Base-by-base conservation (phyloP, 306 rosid species). In the Pterocarpus santalinus region DNA sequence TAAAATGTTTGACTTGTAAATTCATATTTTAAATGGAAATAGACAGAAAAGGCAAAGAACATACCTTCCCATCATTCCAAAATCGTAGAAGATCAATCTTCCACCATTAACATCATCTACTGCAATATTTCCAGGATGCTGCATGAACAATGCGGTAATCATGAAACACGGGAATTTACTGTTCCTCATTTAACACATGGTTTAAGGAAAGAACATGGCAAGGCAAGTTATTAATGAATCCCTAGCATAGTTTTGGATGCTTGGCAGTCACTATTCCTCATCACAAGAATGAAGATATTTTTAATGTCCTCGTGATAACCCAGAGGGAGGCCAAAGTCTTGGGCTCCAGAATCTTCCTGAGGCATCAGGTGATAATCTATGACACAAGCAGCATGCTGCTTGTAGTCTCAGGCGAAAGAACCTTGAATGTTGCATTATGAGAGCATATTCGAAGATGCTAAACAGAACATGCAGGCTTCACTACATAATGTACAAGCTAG, bases 41-140 rank as follows among this genome's bases (percentile, higher is more conserved):
- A 64, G 71, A 49, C 78, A 86, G 34, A 82, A 5, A 74, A 79
- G 72, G 69, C 58, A 69, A 22, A 76, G 67, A 76, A 77, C 65
- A 46, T 87, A 93, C 99, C 99, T 95, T 80, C 99, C 99, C 98
- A 96, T 96, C 99, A 96, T 96, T 81, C 99, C 99, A 88, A 96
- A 96, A 85, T 96, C 99, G 75, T 96, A 96, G 84, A 96, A 96
- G 87, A 96, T 96, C 97, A 96, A 93, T 84, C 99, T 88, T 76
- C 99, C 99, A 82, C 99, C 99, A 90, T 96, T 93, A 75, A 96
- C 90, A 87, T 96, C 99, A 87, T 96, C 99, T 32, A 96, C 99
- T 43, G 98, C 99, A 86, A 96, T 96, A 80, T 96, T 96, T 84
- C 98, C 98, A 47, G 99, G 99, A 81, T 96, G 99, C 99, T 96